Evolutionary conservation across 176 grass and related monocot species (phyloP), one percentile per base, ranked within the genome.

Genomic region (Bromus sterilis): DNA sequence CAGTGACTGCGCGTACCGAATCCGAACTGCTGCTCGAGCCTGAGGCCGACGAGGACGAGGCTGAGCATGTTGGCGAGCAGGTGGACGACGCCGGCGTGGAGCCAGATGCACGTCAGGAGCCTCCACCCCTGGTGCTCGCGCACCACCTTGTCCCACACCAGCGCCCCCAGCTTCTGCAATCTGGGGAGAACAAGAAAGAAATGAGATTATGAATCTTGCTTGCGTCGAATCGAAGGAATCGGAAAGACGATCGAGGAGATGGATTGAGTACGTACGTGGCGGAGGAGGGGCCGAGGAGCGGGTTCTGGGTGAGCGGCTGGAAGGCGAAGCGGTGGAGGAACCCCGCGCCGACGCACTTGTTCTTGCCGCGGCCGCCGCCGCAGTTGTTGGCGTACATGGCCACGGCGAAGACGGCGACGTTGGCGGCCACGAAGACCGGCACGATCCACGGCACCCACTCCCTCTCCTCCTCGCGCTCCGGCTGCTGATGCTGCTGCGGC

Each of bases 371-470:
- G 48, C 82, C 30, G 59, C 82, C 49, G 88, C 83, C 90, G 80
- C 96, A 98, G 82, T 98, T 90, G 89, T 98, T 98, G 73, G 89
- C 84, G 91, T 95, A 98, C 96, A 98, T 98, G 0, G 59, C 89
- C 53, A 82, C 93, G 25, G 82, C 84, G 86, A 98, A 93, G 62
- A 98, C 43, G 24, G 74, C 84, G 75, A 95, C 26, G 79, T 98
- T 95, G 72, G 83, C 92, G 33, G 85, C 84, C 23, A 91, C 90
- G 56, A 93, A 48, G 78, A 86, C 46, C 36, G 90, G 96, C 31
- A 98, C 93, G 49, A 91, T 34, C 93, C 93, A 95, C 55, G 96
- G 86, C 53, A 86, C 94, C 92, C 93, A 95, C 71, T 95, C 92
- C 75, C 93, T 77, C 82, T 89, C 82, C 68, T 57, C 37, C 64